phyloP scores from a whole-genome alignment of 139 green algal species.

The Nannochloris sp. region DNA sequence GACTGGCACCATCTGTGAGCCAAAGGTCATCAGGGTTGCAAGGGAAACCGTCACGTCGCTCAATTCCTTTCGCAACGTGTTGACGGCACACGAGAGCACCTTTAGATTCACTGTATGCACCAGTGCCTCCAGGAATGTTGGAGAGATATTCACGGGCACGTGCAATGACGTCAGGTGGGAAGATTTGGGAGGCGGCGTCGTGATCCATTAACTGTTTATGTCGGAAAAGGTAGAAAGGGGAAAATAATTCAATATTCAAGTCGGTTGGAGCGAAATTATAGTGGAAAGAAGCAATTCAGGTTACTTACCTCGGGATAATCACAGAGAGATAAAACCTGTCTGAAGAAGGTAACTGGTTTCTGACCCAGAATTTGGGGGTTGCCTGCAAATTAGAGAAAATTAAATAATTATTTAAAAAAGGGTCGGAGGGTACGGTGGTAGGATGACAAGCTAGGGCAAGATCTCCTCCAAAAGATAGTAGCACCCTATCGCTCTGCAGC shows the following conservation, averaged over 20 bases:
- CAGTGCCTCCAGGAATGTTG: conserved; percentile 64
- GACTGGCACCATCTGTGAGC: conserved; percentile 72
- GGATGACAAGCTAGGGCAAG: conserved; percentile 14
- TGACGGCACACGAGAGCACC: conserved; percentile 59
- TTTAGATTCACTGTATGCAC: conserved; percentile 80
- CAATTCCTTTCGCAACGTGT: conserved; percentile 59
- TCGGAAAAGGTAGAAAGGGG: not conserved
- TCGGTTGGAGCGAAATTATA: not conserved
- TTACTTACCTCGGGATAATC: conserved; percentile 67
- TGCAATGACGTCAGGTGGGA: conserved; percentile 25
- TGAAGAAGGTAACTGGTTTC: conserved; percentile 88
- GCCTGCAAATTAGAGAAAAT: conserved; percentile 25
- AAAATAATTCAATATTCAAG: no score
- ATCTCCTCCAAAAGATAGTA: no score
- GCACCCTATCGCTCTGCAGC: no score
- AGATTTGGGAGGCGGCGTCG: conserved; percentile 36
- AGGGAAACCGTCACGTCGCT: conserved; percentile 58
- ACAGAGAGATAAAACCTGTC: conserved; percentile 76
- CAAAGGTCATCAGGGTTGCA: conserved; percentile 71
- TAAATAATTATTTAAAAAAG: not conserved
- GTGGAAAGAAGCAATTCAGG: not conserved
- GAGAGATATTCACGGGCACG: conserved; percentile 64
- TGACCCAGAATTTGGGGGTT: conserved; percentile 90
- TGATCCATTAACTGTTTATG: conserved; percentile 47
- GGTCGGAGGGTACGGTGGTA: not conserved